Conservation (phyloP, 2,329 filamentous ascomycete genomes). For the Hortaea sp. region DNA sequence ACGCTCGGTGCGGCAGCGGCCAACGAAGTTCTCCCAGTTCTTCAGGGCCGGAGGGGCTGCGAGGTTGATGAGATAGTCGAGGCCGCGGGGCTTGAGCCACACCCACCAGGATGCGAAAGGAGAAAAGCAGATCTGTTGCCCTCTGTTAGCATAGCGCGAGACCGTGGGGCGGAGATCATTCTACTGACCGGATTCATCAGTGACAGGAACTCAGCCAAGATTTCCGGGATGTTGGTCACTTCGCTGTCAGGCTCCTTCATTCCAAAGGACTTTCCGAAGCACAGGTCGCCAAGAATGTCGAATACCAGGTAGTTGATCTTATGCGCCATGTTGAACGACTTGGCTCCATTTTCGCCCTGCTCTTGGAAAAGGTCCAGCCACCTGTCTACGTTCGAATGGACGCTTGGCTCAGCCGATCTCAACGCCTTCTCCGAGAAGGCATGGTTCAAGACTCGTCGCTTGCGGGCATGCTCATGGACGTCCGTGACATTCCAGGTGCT, state of each 20-base stretch:
- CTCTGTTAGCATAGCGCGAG: too few relatives aligned
- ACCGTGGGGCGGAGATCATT: too few relatives aligned
- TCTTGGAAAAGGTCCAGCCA: constrained; percentile 22
- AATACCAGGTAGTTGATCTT: constrained; percentile 32
- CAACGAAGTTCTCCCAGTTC: constrained; percentile 36
- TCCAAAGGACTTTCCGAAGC: constrained; percentile 19
- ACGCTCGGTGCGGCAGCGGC: constrained; percentile 27
- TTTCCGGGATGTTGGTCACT: constrained; percentile 21
- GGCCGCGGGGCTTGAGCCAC: too few relatives aligned
- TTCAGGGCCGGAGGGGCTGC: constrained; percentile 28
- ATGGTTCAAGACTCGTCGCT: constrained; percentile 36
- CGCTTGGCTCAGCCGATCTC: constrained; percentile 36
- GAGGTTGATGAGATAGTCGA: too few relatives aligned
- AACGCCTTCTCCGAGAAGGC: constrained; percentile 39
- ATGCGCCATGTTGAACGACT: constrained; percentile 33
- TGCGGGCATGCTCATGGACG: constrained; percentile 36
- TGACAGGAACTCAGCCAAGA: too few relatives aligned
- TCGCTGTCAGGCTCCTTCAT: constrained; percentile 20
- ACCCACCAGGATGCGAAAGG: too few relatives aligned
- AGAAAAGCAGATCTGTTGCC: too few relatives aligned
- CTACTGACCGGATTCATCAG: too few relatives aligned
- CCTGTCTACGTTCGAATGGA: constrained; percentile 30
- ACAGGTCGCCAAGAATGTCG: constrained; percentile 38
- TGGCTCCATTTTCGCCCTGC: constrained; percentile 28
- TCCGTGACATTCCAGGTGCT: constrained; percentile 37